Percentiles rank a stretch among this genome's conserved stretches.
phyloP scores from a whole-genome alignment of 257 asterid species.

The Gentiana dahurica region DNA sequence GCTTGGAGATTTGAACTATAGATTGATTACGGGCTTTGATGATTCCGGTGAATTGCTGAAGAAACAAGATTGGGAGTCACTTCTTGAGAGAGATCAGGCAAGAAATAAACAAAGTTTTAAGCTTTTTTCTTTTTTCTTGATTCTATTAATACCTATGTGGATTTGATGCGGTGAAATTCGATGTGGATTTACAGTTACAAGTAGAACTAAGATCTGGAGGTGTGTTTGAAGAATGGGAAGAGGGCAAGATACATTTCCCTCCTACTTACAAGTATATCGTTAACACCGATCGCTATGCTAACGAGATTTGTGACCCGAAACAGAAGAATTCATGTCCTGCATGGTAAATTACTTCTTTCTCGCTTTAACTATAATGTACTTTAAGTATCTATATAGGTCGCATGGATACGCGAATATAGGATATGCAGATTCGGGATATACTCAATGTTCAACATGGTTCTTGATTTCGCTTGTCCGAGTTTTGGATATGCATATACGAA shows the following conservation, averaged over 20 bases:
- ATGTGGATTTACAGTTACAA: not conserved
- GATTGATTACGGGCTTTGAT: not conserved
- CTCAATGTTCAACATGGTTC: not conserved
- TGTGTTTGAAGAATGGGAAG: not conserved
- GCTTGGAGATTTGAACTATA: conserved; percentile 1
- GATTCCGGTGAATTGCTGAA: conserved; percentile 1
- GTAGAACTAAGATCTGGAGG: conserved; percentile 1
- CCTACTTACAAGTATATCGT: not conserved
- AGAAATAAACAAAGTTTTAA: not conserved
- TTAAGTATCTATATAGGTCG: not conserved
- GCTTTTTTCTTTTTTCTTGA: not conserved
- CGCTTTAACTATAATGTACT: not conserved
- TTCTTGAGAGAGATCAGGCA: not conserved
- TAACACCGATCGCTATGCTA: not conserved
- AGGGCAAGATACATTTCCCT: not conserved
- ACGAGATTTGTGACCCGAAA: not conserved
- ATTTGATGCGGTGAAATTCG: too few species aligned
- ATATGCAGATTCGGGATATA: too few species aligned
- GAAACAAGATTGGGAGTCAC: not conserved
- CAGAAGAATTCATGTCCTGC: conserved; percentile 1
- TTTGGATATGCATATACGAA: too few species aligned
- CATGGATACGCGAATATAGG: not conserved
- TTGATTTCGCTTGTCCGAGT: not conserved
- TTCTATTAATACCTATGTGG: too few species aligned
- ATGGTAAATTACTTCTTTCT: not conserved